phyloP scores from a whole-genome alignment of 257 asterid species.

The Paraleonurus japonicus region DNA sequence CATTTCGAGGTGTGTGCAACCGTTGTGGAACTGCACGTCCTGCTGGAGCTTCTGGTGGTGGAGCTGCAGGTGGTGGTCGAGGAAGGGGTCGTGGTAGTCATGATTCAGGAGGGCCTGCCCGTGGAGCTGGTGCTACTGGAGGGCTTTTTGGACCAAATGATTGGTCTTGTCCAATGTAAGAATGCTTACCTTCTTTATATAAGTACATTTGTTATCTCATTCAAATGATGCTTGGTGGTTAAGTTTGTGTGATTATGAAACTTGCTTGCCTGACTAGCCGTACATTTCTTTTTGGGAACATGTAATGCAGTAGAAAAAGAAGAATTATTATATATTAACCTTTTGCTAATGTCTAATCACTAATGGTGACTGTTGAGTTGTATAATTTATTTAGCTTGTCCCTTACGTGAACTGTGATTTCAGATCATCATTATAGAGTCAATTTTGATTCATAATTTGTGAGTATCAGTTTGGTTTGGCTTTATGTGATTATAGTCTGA shows the following conservation, averaged over 20 bases:
- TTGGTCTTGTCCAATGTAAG: constrained; percentile 99
- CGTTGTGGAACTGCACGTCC: constrained; percentile 99
- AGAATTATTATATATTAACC: not conserved
- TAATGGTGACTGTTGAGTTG: not conserved
- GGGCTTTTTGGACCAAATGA: constrained; percentile 99
- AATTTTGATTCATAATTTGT: not conserved
- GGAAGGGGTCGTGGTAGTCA: constrained; percentile 82
- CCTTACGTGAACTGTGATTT: not conserved
- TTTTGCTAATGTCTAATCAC: not conserved
- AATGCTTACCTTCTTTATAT: not conserved
- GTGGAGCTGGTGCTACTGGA: constrained; percentile 68
- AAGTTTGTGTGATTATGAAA: not conserved
- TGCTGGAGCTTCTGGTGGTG: constrained; percentile 77
- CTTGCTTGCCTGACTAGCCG: not conserved
- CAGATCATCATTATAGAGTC: not conserved
- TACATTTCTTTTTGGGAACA: not conserved
- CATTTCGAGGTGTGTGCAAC: constrained; percentile 98
- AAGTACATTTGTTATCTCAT: not conserved
- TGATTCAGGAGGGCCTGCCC: constrained; percentile 63
- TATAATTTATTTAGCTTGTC: no score
- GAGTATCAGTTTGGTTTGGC: not conserved
- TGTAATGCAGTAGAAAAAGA: not conserved
- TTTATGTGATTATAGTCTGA: not conserved
- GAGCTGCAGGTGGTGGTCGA: constrained; percentile 79
- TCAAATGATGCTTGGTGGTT: not conserved